Evolutionary conservation across 805 yeast genomes (phyloP).

Genomic region (Myxozyma neglecta): DNA sequence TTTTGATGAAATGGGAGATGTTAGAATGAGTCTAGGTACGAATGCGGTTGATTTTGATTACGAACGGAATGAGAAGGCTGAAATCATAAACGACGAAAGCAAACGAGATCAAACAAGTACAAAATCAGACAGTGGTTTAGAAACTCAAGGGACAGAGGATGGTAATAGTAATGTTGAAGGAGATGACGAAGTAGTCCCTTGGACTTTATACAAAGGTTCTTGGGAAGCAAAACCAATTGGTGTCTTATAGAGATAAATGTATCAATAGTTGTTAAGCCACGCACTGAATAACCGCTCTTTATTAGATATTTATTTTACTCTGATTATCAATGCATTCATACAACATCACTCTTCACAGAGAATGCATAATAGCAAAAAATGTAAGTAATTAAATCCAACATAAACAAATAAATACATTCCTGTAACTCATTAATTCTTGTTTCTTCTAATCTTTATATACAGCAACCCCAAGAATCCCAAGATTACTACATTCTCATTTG

Average conservation of each 20-base stretch:
- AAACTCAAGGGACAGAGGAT: background rate
- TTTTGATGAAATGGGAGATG: background rate
- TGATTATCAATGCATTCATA: too few species aligned
- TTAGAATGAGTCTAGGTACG: background rate
- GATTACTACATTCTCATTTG: too few species aligned
- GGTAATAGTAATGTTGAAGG: background rate
- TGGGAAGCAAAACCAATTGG: conserved; percentile 19
- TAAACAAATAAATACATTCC: too few species aligned
- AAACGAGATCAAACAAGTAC: background rate
- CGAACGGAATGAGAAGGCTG: background rate
- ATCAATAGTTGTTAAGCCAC: background rate
- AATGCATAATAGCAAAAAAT: too few species aligned
- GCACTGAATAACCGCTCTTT: background rate
- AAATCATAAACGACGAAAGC: background rate
- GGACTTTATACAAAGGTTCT: background rate
- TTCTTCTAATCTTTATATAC: too few species aligned
- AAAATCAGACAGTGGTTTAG: background rate
- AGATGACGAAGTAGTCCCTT: background rate
- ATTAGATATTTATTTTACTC: background rate
- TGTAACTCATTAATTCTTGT: too few species aligned
- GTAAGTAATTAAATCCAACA: too few species aligned
- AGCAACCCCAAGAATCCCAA: too few species aligned
- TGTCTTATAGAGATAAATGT: background rate
- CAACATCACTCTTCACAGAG: too few species aligned
- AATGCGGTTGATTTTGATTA: too few species aligned